These are phyloP conservation scores for Lentinula raphanica DNA, from an alignment of 768 basidiomycete species.

Conservation along the genomic window DNA sequence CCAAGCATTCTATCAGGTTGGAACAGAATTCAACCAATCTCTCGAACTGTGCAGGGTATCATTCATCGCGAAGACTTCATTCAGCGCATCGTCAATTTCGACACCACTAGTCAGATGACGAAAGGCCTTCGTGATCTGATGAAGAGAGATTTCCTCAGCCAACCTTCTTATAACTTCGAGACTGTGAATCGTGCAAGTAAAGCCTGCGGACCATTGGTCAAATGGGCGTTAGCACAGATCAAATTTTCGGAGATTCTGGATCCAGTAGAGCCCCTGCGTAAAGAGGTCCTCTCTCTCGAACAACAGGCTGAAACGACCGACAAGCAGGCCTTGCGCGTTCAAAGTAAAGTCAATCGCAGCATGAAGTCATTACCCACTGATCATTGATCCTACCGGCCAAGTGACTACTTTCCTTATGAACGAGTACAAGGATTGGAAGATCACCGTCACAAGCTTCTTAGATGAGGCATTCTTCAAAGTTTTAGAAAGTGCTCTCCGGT, in stretches of 20 bases:
- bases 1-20: slow-evolving; percentile 97
- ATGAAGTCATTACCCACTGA: slow-evolving; percentile 95
- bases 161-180: slow-evolving; percentile 91
- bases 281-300: slow-evolving; percentile 92
- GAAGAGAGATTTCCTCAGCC: slow-evolving; percentile 89
- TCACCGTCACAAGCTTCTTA: slow-evolving; percentile 96
- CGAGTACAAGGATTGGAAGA: slow-evolving; percentile 93
- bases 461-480: slow-evolving; percentile 99
- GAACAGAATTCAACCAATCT: slow-evolving; percentile 91
- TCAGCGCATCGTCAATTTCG: slow-evolving; percentile 90
- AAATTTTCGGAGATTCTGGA: slow-evolving; percentile 96
- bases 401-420: slow-evolving; percentile 92
- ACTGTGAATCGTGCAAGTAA: slow-evolving; percentile 87
- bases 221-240: slow-evolving; percentile 97
- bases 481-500: slow-evolving; percentile 95
- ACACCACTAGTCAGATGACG: slow-evolving; percentile 88
- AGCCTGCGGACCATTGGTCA: slow-evolving; percentile 96
- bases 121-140: slow-evolving; percentile 83
- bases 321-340: slow-evolving; percentile 86
- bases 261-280: slow-evolving; percentile 91
- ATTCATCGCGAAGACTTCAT: slow-evolving; percentile 98
- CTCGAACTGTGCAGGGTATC: slow-evolving; percentile 94
- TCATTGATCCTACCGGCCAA: slow-evolving; percentile 97
- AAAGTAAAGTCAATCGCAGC: slow-evolving; percentile 94
- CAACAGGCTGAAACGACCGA: slow-evolving; percentile 92